A percentile compares a stretch with the other conserved stretches of the same genome.
These are phyloP conservation scores for Penicillium sp. DNA, from an alignment of 2,329 filamentous ascomycete species.

Conservation along the genomic window DNA sequence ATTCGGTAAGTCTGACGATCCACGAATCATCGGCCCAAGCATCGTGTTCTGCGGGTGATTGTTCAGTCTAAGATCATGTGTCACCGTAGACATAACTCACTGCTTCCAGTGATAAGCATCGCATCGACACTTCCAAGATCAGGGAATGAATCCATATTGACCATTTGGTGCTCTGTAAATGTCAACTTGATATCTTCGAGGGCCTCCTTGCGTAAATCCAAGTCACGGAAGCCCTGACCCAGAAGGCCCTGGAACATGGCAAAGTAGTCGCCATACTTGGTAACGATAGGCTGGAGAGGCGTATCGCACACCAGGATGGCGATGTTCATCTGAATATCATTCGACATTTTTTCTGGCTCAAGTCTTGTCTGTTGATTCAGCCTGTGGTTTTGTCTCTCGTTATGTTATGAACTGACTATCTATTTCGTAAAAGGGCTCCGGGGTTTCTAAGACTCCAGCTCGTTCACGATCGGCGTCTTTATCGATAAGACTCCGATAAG, in stretches of 20 bases:
- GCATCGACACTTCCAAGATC: slow-evolving; percentile 26
- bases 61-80: background rate
- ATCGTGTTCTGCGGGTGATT: slow-evolving; percentile 32
- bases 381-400: too few species aligned
- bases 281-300: slow-evolving; percentile 28
- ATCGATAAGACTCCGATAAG: background rate
- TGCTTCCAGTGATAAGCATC: slow-evolving; percentile 33
- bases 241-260: slow-evolving; percentile 30
- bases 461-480: too few species aligned
- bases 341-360: background rate
- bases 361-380: slow-evolving; percentile 7
- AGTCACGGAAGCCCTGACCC: slow-evolving; percentile 16
- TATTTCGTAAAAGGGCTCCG: too few species aligned
- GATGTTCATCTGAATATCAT: slow-evolving; percentile 16
- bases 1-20: slow-evolving; percentile 49
- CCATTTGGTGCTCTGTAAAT: slow-evolving; percentile 29
- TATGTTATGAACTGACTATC: too few species aligned
- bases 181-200: slow-evolving; percentile 7
- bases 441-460: too few species aligned
- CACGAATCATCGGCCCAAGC: slow-evolving; percentile 49
- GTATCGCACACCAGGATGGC: slow-evolving; percentile 35
- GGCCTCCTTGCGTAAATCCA: slow-evolving; percentile 1
- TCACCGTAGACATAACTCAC: slow-evolving; percentile 16
- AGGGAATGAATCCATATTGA: slow-evolving; percentile 24
- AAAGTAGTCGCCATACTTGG: slow-evolving; percentile 24